Evolutionary conservation across 2,329 filamentous ascomycete genomes (phyloP), one percentile per base, ranked within the genome.

Genomic region (Colletotrichum sansevieriae): DNA sequence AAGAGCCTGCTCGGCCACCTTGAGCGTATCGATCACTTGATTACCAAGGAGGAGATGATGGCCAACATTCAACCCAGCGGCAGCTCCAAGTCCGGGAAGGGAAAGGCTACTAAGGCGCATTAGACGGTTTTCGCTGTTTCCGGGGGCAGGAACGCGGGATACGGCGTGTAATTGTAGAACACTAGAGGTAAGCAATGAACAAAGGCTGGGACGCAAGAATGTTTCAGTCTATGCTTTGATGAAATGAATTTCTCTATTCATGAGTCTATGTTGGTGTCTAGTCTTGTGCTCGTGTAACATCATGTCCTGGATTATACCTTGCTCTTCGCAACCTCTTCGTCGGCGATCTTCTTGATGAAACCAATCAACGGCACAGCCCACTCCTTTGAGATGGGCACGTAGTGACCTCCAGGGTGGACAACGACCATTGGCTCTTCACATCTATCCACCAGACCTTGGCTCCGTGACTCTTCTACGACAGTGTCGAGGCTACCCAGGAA

Each of bases 21-120:
- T 77, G 94, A 97, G 85, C 88, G 94, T 71, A 97, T 99, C 70
- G 96, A 99, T 78, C 96, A 99, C 80, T 86, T 99, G 76, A 99
- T 99, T 77, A 99, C 97, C 63, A 98, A 98, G 87, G 96, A 99
- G 83, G 96, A 99, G 86, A 99, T 99, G 96, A 99, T 99, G 96
- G 96, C 96, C 46, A 88, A 95, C 68, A 98, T 99, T 76, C 91
- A 96, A 80, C 93, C 93, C 6, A 82, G 81, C 57, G 79, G 78
- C 68, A 77, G 79, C 70, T 74, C 73, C 29, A 76, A 80, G 73
- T 74, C 72, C 43, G 75, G 75, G 64, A 80, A 80, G 73, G 74
- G 76, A 41, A 81, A 83, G 76, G 76, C 76, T 18, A 73, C 73
- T 15, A 81, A 82, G 74, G 80, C 78, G 60, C 79, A 80, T 65